Conservation (phyloP, 257 asterid species). For the Ligustrum vulgare region DNA sequence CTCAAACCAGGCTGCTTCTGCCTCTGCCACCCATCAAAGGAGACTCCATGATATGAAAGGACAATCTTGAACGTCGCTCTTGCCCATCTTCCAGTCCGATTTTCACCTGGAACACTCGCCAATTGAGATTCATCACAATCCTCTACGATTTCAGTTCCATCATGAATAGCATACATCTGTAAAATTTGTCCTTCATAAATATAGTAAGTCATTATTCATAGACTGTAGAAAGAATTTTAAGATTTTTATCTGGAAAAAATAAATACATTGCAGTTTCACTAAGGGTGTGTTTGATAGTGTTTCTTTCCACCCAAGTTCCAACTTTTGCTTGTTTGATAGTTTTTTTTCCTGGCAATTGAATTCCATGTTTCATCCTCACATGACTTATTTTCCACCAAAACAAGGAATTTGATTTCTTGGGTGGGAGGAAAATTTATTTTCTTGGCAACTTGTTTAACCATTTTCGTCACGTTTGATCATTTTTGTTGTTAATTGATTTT, state of each 20-base stretch:
- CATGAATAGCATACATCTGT: slow-evolving; percentile 38
- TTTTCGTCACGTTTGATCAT: no score
- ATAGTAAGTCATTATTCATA: slow-evolving; percentile 3
- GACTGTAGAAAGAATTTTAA: slow-evolving; percentile 7
- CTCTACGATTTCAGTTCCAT: slow-evolving; percentile 44
- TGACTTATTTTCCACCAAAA: no score
- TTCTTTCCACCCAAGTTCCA: no score
- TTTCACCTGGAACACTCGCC: slow-evolving; percentile 37
- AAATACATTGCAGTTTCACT: neutral
- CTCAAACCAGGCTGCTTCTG: slow-evolving; percentile 89
- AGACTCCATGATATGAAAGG: slow-evolving; percentile 80
- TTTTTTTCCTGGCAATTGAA: no score
- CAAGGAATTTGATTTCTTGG: no score
- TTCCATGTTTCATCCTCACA: no score
- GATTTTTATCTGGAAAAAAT: neutral
- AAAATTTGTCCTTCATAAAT: slow-evolving; percentile 28
- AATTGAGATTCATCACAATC: slow-evolving; percentile 41
- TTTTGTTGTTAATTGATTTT: no score
- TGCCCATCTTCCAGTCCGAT: slow-evolving; percentile 79
- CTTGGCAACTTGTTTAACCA: no score
- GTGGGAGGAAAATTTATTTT: no score
- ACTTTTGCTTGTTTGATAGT: no score
- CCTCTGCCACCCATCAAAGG: slow-evolving; percentile 99
- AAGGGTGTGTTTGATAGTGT: no score
- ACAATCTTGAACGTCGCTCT: slow-evolving; percentile 76